Evolutionary conservation across 345 rosid genomes (phyloP), one percentile per base, ranked within the genome.

Genomic region (Hirschfeldia incana): DNA sequence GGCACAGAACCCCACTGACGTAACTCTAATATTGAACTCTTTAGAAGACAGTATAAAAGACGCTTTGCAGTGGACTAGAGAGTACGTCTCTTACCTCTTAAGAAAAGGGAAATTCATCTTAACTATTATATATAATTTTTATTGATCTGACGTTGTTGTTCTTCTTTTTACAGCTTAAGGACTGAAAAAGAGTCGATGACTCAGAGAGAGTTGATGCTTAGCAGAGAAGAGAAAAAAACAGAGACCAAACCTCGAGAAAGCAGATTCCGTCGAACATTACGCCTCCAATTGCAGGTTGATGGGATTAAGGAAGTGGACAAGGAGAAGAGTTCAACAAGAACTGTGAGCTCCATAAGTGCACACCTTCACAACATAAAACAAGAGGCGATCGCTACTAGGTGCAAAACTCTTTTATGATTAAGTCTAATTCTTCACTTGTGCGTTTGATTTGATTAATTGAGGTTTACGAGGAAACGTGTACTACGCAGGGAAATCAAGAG

Each of bases 401-500:
- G 28, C 28, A 9, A 55, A 55, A 37, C 44, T 37, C 44, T 37
- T 71, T 57, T 58, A 8, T 27, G 69, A 60, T 70, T 60, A 30
- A 1, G 15, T 36, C 76, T 30, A 37, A 3, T 11, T 61, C 5
- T 32, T 8, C 13, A 0, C 46, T 72, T 42, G 44, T 37, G 7
- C 6, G 60, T 68, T 44, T 58, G 10, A 13, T 37, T 37, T 37
- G 44, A 37, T 37, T 37, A 34, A 13, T 76, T 4, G 10, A 44
- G 28, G n/a, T 69, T 1, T 37, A 68, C 26, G 62, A 69, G 62
- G 44, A 72, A 75, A 21, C 29, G 12, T 53, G 46, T 39, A 3
- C 76, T 77, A 66, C 81, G 83, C 89, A 90, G 97, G 84, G 86
- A 86, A n/a, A 84, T 95, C 4, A 86, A 87, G 86, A 88, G 88